Base-by-base conservation (phyloP, 2,329 filamentous ascomycete species). In the Periconia sp. region DNA sequence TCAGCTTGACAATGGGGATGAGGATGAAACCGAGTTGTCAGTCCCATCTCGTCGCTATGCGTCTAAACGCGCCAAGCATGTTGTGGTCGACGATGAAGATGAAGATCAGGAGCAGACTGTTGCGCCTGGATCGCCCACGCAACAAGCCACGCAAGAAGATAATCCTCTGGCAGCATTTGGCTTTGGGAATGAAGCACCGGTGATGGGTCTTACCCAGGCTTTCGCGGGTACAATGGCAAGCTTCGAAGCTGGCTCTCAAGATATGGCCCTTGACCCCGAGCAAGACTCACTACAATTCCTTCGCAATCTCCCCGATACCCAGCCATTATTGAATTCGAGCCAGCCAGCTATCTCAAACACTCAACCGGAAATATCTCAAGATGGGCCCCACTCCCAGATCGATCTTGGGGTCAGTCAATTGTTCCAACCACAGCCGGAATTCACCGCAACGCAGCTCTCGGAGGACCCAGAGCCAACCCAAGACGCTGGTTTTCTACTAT, bases 211-310 rank as follows among this genome's bases (percentile, higher is more conserved):
- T 43, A 95, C 91, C 0, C 92, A 96, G 65, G 93, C 94, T 57
- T 97, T 96, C 69, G 90, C 89, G 6, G 91, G 91, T 13, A 96
- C 92, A 1, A 89, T 97, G 85, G 91, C 90, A 45, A 85, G 84
- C 37, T 78, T 79, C 54, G 75, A 81, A 46, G 69, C 71, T 2
- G 72, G 65, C 8, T 59, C 64, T 79, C 70, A 73, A 15, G 69
- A 62, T 46, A 52, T 60, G 42, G 63, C 68, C 49, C 65, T 67
- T 47, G 64, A 75, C 57, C 46, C 64, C 49, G 74, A 80, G 54
- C 73, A 79, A 57, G 79, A 82, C 56, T 82, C 81, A 10, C 60
- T 82, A 10, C 76, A 77, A 18, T 80, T 83, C 42, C 71, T 82
- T 13, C 75, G 77, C 52, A 72, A 73, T 45, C 67, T 83, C 18